A percentile compares a stretch with the other conserved stretches of the same genome.
Conservation (phyloP, 148 eudicot species). For the Arctostaphylos glauca region DNA sequence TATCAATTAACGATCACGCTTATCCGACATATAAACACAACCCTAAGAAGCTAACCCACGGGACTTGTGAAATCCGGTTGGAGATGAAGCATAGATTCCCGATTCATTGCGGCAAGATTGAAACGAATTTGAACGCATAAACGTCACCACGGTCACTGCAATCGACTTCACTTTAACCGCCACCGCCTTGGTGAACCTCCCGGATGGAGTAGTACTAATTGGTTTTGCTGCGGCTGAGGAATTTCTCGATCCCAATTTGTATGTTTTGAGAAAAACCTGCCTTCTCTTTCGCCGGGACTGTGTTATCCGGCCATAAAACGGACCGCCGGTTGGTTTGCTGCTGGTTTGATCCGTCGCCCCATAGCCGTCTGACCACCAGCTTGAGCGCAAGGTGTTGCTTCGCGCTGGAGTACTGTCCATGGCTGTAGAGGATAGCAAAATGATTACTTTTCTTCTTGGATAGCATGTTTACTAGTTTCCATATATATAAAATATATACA, state of each 20-base stretch:
- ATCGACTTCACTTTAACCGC: slow-evolving; percentile 30
- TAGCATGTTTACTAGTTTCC: no score
- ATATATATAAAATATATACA: no score
- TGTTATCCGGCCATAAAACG: slow-evolving; percentile 18
- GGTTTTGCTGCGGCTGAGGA: slow-evolving; percentile 14
- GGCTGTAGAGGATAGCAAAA: no score
- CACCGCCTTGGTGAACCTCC: slow-evolving; percentile 27
- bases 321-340: slow-evolving; percentile 9
- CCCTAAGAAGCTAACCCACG: not conserved
- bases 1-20: not conserved
- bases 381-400: slow-evolving; percentile 17
- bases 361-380: not conserved
- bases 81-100: slow-evolving; percentile 16
- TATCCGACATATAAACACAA: not conserved
- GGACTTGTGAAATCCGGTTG: not conserved
- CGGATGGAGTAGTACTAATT: not conserved
- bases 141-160: not conserved
- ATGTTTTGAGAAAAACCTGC: slow-evolving; percentile 43
- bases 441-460: no score
- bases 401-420: slow-evolving; percentile 21
- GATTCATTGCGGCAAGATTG: slow-evolving; percentile 25
- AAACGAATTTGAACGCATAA: slow-evolving; percentile 24
- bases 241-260: slow-evolving; percentile 33
- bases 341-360: slow-evolving; percentile 15
- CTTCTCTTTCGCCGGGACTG: slow-evolving; percentile 36